Base-by-base conservation (phyloP, 2,329 filamentous ascomycete genomes). In the Madurella mycetomatis region DNA sequence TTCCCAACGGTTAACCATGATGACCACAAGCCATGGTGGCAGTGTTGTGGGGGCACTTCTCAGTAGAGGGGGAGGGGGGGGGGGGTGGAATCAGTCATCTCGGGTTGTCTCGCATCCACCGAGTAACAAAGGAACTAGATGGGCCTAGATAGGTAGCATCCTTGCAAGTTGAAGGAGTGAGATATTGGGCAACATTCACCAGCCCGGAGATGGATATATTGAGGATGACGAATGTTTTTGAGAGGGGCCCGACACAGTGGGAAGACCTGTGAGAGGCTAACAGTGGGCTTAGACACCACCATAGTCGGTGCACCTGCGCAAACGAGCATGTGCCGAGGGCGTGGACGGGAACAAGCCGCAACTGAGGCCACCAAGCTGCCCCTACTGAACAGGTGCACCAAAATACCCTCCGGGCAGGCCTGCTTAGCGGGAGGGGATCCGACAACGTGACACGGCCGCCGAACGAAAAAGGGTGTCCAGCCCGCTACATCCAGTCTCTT, bases 201-300 rank as follows among this genome's bases (percentile, higher is more conserved):
- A 7, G 25, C 7, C 25, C 3, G 4, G 25, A 7, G 25, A 25
- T 7, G 7, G 25, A 25, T 7, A 25, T 25, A 25, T 25, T 25
- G 25, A 25, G 25, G 25, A 25, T 25, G 25, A 7, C 25, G 25
- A 9, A 15, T 15, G 34, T 37, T 37, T 37, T 37, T 37, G 11
- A 15, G 13, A 37, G 34, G 34, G 34, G 9, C 34, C 34, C 34
- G 34, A 11, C 13, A 37, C 34, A 37, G 34, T 37, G 45, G 45
- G 30, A 34, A 47, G 45, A 37, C 32, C 45, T 47, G 45, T 47
- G 45, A 47, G 45, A 47, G 45, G 43, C 45, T 11, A 17, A 16
- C 17, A 5, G 32, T 37, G 31, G 34, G 45, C 45, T 47, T n/a
- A 47, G 18, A 47, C 18, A 47, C 31, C 2, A 9, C 9, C 34